A percentile compares a stretch with the other conserved stretches of the same genome.
Conservation (phyloP, 176 grass and related monocot species). For the Dendrocalamus sinicus region DNA sequence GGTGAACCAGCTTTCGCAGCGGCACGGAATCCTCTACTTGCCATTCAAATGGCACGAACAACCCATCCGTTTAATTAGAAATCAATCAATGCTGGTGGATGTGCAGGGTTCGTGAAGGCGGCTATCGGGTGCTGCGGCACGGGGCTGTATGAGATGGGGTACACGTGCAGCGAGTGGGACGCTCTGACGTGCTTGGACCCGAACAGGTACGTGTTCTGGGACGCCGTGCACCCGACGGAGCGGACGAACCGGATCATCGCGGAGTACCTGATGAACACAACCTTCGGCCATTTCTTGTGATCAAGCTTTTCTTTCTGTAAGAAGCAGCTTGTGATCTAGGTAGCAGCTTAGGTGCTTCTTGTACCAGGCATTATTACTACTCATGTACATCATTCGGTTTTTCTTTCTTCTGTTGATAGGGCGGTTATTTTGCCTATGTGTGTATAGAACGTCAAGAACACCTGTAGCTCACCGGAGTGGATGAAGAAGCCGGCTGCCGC, state of each 20-base stretch:
- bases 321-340: background rate
- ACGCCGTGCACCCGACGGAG: conserved; percentile 66
- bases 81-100: background rate
- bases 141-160: conserved; percentile 55
- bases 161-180: conserved; percentile 50
- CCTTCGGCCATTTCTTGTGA: conserved; percentile 47
- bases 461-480: too few species aligned
- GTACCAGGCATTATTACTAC: too few species aligned
- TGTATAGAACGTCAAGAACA: too few species aligned
- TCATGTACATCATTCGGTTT: background rate
- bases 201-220: conserved; percentile 62
- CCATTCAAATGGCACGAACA: too few species aligned
- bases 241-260: conserved; percentile 48
- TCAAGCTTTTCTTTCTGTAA: too few species aligned
- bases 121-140: conserved; percentile 53
- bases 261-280: conserved; percentile 66
- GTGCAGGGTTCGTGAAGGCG: conserved; percentile 52
- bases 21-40: too few species aligned
- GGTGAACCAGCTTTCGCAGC: background rate
- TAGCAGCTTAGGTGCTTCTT: too few species aligned
- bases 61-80: too few species aligned
- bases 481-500: too few species aligned
- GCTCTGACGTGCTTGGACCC: conserved; percentile 55
- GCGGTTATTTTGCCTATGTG: too few species aligned
- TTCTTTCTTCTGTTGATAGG: background rate